Base-by-base conservation (phyloP, 2,329 filamentous ascomycete species). In the Arthroderma uncinatum region DNA sequence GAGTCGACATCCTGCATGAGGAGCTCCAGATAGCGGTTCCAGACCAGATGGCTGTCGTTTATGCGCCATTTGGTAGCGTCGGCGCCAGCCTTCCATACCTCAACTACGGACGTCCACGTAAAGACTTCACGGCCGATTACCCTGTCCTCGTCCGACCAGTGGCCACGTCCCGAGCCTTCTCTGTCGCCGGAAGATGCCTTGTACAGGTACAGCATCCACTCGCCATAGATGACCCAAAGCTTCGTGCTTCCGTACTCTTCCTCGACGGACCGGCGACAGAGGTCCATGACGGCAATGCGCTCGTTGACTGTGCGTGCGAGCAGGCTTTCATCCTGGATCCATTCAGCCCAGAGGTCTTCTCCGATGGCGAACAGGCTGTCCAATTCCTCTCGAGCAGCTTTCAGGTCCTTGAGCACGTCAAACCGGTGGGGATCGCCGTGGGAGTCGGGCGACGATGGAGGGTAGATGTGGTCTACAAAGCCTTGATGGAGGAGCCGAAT, bases 331-430 rank as follows among this genome's bases (percentile, higher is more conserved):
- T 85, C 82, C 61, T 81, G 76, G 44, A 85, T 78, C 76, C 82
- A 83, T 59, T 83, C 80, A 2, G 77, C 71, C 82, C 82, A 85
- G 54, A 84, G 71, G 42, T 80, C 76, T 65, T 85, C 82, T 0
- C 82, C 82, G 59, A 85, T 77, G 1, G 82, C 78, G 63, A 84
- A 85, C 19, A 82, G 76, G 55, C 78, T 77, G 62, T 82, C 78
- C 78, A 85, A 82, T 56, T 78, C 76, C 63, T 80, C 77, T 58
- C 82, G 77, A 2, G 76, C 75, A 21, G 67, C 71, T 37, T 74
- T 69, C 60, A 78, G 66, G 59, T 78, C 75, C 53, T 69, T 70
- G 7, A 78, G 69, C 4, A 77, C 66, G 58, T 77, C 75, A 59
- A 77, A 78, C 4, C 67, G 66, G 36, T 68, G 70, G 1, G 74